Evolutionary conservation across 169 alveolate species (phyloP).

Genomic region (Cystoisospora suis): DNA sequence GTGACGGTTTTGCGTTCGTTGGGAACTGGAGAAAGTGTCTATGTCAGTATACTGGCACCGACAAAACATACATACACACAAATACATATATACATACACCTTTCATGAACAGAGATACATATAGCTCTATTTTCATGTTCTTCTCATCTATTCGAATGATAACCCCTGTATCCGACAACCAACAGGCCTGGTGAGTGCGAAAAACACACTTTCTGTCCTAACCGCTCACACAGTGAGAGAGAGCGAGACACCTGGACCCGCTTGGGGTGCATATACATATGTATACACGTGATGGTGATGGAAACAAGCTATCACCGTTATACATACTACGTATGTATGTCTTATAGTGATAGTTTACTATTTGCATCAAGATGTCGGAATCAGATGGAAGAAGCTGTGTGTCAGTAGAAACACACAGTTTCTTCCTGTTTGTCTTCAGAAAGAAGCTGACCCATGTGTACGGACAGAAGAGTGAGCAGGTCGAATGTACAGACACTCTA

Average conservation of each 20-base stretch:
- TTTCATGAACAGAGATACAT: no score
- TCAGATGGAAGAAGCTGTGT: not conserved
- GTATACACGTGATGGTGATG: not conserved
- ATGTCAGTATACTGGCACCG: not conserved
- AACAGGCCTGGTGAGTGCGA: no score
- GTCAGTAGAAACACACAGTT: not conserved
- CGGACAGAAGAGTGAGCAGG: no score
- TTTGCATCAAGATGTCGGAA: not conserved
- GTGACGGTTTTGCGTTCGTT: no score
- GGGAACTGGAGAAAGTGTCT: no score
- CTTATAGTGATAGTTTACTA: not conserved
- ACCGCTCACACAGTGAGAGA: not conserved
- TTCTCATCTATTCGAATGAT: no score
- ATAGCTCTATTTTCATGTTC: no score
- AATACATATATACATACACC: not conserved
- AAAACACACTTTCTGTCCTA: no score
- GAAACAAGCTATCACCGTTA: not conserved
- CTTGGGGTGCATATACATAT: no score
- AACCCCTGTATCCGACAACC: no score
- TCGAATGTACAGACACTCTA: not conserved
- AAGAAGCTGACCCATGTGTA: not conserved
- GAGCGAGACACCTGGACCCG: not conserved
- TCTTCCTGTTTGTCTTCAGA: no score
- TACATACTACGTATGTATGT: not conserved
- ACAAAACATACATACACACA: not conserved